These are phyloP conservation scores for Kluyveromyces siamensis DNA, from an alignment of 805 yeast species.

Conservation along the genomic window DNA sequence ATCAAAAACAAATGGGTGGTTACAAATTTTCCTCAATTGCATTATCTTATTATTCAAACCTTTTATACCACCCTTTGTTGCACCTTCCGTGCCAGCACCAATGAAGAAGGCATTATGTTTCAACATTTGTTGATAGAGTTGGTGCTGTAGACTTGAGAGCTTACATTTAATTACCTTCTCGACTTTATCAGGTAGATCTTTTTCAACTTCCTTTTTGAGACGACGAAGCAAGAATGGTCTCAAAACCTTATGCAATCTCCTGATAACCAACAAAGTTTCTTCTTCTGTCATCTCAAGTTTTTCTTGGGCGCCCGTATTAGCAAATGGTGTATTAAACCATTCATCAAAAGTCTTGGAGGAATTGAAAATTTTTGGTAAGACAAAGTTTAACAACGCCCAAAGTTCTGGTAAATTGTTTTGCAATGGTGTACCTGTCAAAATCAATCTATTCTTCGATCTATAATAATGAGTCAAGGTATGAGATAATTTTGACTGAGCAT, in stretches of 20 bases:
- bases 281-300: conserved; percentile 76
- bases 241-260: conserved; percentile 79
- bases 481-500: conserved; percentile 65
- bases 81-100: conserved; percentile 49
- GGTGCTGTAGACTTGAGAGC: conserved; percentile 60
- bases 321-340: conserved; percentile 87
- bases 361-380: conserved; percentile 74
- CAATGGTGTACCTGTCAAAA: conserved; percentile 81
- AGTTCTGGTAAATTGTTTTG: conserved; percentile 79
- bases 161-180: conserved; percentile 78
- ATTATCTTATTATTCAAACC: conserved; percentile 75
- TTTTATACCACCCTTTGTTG: conserved; percentile 56
- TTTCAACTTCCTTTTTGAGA: conserved; percentile 80
- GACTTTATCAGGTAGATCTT: conserved; percentile 75
- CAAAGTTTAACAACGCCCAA: conserved; percentile 79
- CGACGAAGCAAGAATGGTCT: conserved; percentile 80
- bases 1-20: conserved; percentile 82
- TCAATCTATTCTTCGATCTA: conserved; percentile 66
- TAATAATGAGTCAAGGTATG: conserved; percentile 62
- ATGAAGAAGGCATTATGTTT: conserved; percentile 60
- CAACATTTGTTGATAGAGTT: conserved; percentile 69
- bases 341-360: conserved; percentile 82
- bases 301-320: conserved; percentile 75
- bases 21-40: conserved; percentile 80
- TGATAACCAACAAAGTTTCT: conserved; percentile 70